These are phyloP conservation scores for Botrytis tulipae DNA, from an alignment of 2,329 filamentous ascomycete genomes.

Conservation along the genomic window DNA sequence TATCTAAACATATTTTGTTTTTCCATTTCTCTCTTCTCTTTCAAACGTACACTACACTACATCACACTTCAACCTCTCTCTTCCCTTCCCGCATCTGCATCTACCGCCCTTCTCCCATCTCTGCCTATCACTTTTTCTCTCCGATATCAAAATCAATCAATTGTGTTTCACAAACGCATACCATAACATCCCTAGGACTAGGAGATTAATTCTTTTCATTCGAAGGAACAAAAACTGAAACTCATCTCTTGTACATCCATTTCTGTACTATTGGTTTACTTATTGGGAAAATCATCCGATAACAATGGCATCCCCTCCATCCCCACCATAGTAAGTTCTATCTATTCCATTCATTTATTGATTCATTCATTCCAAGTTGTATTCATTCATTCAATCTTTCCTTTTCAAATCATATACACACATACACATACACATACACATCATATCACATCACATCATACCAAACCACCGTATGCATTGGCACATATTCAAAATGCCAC, in stretches of 20 bases:
- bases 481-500: slow-evolving; percentile 16
- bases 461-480: slow-evolving; percentile 1
- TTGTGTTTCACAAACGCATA: background rate
- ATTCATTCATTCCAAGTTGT: background rate
- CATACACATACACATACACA: background rate
- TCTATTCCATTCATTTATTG: background rate
- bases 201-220: background rate
- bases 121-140: background rate
- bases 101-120: background rate
- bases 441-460: background rate
- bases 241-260: background rate
- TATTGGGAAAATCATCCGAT: background rate
- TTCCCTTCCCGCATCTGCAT: background rate
- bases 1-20: background rate
- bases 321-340: slow-evolving; percentile 21
- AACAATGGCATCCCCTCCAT: slow-evolving; percentile 20
- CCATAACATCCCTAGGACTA: background rate
- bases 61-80: background rate
- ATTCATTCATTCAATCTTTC: background rate
- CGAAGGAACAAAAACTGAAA: background rate
- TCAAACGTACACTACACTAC: background rate
- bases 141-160: background rate
- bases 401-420: background rate
- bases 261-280: background rate
- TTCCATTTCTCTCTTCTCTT: background rate